Conservation (phyloP, 2,329 filamentous ascomycete genomes). For the Trichocomaceae sp. region DNA sequence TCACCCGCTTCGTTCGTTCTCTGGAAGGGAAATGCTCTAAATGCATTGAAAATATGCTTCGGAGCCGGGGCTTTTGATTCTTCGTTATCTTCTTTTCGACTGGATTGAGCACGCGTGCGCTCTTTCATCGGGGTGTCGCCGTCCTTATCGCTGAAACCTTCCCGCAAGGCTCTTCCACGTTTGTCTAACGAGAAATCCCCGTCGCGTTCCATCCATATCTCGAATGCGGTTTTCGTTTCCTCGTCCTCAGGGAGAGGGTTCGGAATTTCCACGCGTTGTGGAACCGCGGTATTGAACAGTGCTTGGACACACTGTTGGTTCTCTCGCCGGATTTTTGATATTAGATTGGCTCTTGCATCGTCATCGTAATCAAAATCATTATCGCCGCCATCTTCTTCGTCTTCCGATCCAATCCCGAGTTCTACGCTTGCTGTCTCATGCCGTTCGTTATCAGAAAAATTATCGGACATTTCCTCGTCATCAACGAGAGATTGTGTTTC, state of each 20-base stretch:
- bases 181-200: conserved; percentile 27
- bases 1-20: neutral
- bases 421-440: conserved; percentile 35
- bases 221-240: conserved; percentile 40
- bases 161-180: conserved; percentile 18
- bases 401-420: conserved; percentile 22
- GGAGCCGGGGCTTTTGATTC: neutral
- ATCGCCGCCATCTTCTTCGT: neutral
- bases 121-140: conserved; percentile 2
- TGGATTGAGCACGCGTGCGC: neutral
- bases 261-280: neutral
- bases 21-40: neutral
- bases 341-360: neutral
- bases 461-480: neutral
- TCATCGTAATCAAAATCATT: neutral
- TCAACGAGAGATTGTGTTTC: neutral
- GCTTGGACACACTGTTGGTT: conserved; percentile 10
- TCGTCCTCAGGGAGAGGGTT: conserved; percentile 24
- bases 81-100: neutral
- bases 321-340: conserved; percentile 7
- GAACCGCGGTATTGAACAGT: neutral
- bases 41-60: neutral
- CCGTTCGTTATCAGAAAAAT: conserved; percentile 12
- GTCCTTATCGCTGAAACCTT: conserved; percentile 1
- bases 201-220: conserved; percentile 30